Conservation (phyloP, 371 early-diverging fungal species). For the Mucor velutinosus region DNA sequence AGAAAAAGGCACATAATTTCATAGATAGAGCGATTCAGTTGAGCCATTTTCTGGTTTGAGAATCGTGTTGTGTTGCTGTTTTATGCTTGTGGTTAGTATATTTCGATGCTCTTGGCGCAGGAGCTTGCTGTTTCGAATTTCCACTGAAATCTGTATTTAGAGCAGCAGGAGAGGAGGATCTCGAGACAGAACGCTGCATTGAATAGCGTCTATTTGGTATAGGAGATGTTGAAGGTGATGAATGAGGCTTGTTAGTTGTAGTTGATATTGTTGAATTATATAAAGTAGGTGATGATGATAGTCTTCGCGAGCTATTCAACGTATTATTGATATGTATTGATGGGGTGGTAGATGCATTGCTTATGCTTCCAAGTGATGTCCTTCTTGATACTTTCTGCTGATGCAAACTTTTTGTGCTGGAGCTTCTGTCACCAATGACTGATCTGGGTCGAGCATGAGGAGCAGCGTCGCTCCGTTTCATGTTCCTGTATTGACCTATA, state of each 20-base stretch:
- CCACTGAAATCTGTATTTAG: background rate
- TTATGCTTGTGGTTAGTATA: slow-evolving; percentile 4
- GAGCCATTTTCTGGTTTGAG: slow-evolving; percentile 16
- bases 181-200: slow-evolving; percentile 17
- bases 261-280: background rate
- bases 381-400: slow-evolving; percentile 12
- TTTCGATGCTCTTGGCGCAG: slow-evolving; percentile 4
- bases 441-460: slow-evolving; percentile 11
- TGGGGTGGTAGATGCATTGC: slow-evolving; percentile 1
- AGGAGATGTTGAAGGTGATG: slow-evolving; percentile 20
- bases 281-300: slow-evolving; percentile 5
- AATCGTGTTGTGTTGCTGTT: background rate
- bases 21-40: slow-evolving; percentile 8
- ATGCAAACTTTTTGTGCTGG: background rate
- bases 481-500: background rate
- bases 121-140: background rate
- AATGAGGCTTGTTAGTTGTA: background rate
- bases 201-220: slow-evolving; percentile 24
- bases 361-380: slow-evolving; percentile 11
- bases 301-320: background rate
- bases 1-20: background rate
- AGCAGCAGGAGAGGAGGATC: slow-evolving; percentile 9
- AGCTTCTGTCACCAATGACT: slow-evolving; percentile 4
- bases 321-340: background rate
- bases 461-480: slow-evolving; percentile 4